Conservation (phyloP, 2,329 filamentous ascomycete species). For the Dichotomopilus funicola region DNA sequence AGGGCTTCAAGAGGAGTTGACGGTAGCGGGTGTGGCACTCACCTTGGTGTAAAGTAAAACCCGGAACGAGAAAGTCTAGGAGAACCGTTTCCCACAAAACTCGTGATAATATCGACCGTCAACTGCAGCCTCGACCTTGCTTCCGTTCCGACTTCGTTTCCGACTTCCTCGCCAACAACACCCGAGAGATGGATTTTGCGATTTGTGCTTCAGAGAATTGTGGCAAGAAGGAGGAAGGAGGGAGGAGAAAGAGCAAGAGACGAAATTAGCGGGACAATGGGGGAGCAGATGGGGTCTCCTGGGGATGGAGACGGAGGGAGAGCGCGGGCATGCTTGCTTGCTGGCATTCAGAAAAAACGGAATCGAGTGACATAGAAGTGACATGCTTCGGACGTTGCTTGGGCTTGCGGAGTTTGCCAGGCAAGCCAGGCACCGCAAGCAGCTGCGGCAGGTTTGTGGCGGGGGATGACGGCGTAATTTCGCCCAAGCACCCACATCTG, state of each 20-base stretch:
- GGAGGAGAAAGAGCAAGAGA: slow-evolving; percentile 13
- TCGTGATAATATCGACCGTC: slow-evolving; percentile 13
- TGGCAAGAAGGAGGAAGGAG: slow-evolving; percentile 17
- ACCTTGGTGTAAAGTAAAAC: slow-evolving; percentile 14
- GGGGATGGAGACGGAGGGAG: slow-evolving; percentile 18
- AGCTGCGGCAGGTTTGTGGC: too few relatives aligned
- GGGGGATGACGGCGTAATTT: too few relatives aligned
- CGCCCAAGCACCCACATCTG: too few relatives aligned
- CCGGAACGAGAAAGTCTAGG: slow-evolving; percentile 5
- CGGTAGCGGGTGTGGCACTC: slow-evolving; percentile 7
- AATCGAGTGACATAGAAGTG: slow-evolving; percentile 11
- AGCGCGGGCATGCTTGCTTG: slow-evolving; percentile 13
- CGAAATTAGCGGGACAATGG: slow-evolving; percentile 22
- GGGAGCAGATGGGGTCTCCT: slow-evolving; percentile 7
- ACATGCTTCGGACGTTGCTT: slow-evolving; percentile 3
- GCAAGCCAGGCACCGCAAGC: too few relatives aligned
- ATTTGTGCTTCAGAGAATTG: slow-evolving; percentile 20
- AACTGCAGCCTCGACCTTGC: slow-evolving; percentile 18
- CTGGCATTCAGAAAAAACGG: slow-evolving; percentile 8
- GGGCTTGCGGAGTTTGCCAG: neutral
- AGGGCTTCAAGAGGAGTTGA: neutral
- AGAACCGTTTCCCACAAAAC: neutral
- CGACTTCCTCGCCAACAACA: slow-evolving; percentile 27
- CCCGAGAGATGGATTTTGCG: slow-evolving; percentile 19
- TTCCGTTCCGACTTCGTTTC: slow-evolving; percentile 22